Base-by-base conservation (phyloP, 495 filamentous ascomycete genomes). In the Lophium mytilinum region DNA sequence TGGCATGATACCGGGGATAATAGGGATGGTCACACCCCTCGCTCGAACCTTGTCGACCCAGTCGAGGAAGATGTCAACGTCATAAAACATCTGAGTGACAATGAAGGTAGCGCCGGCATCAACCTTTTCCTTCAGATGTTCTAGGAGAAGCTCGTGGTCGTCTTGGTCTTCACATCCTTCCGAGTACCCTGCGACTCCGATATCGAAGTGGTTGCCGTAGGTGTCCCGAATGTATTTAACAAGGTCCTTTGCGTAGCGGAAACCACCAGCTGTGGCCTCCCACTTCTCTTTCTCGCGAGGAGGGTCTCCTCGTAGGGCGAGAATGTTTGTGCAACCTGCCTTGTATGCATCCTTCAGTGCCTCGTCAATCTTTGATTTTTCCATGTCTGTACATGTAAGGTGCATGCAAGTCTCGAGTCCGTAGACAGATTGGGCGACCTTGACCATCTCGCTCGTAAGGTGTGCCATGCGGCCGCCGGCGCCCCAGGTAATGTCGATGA, bases 351-450 rank as follows among this genome's bases (percentile, higher is more conserved):
- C 83, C 65, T 83, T 82, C 45, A 99, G 79, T 1, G 93, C 94
- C 30, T 86, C 80, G 64, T 97, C 89, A 57, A 99, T 85, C 72
- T 89, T 95, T 24, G 88, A 86, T 65, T 80, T 79, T 9, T 85
- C 89, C 94, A 99, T 99, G 68, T 96, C 94, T 41, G 94, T 99
- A 72, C 94, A 99, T 1, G 94, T 99, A 61, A 99, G 74, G 66
- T 99, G 94, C 94, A 99, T 99, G 73, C 91, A 96, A 8, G 94
- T 97, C 75, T 99, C 94, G 42, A 99, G 76, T 8, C 94, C 94
- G 67, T 95, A 92, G 40, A 90, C 88, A n/a, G 90, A 87, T 72
- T 99, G 94, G 42, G 94, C 93, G 53, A 94, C 89, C 49, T 86
- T 84, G 53, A 99, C 92, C 94, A 99, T 99, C 67, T 99, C 94